These are phyloP conservation scores for Suillus sp. DNA, from an alignment of 768 basidiomycete genomes.

Conservation along the genomic window DNA sequence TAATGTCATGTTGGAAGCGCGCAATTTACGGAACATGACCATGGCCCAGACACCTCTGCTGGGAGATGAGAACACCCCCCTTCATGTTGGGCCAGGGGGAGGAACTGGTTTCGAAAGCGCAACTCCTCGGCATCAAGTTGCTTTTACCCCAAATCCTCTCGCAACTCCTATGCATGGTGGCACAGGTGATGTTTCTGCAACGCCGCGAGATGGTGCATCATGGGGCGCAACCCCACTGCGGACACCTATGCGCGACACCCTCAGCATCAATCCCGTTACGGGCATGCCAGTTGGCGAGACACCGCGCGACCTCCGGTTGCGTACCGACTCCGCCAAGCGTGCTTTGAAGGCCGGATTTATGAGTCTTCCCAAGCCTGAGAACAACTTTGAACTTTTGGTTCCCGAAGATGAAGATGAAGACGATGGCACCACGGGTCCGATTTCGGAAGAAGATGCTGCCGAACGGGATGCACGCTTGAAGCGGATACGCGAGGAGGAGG, in stretches of 20 bases:
- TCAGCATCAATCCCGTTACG: slow-evolving; percentile 82
- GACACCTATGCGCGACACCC: slow-evolving; percentile 92
- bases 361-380: slow-evolving; percentile 88
- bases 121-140: slow-evolving; percentile 87
- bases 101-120: slow-evolving; percentile 95
- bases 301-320: slow-evolving; percentile 74
- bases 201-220: slow-evolving; percentile 48
- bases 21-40: slow-evolving; percentile 93
- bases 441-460: slow-evolving; percentile 82
- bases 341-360: slow-evolving; percentile 81
- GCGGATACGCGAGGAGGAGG: slow-evolving; percentile 72
- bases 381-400: slow-evolving; percentile 94
- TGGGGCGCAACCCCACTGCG: slow-evolving; percentile 78
- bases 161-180: slow-evolving; percentile 74
- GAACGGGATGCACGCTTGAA: slow-evolving; percentile 81
- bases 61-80: slow-evolving; percentile 96
- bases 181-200: slow-evolving; percentile 46
- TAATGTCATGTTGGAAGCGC: slow-evolving; percentile 90
- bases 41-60: slow-evolving; percentile 91
- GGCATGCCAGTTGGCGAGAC: slow-evolving; percentile 63
- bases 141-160: slow-evolving; percentile 95
- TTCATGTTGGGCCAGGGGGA: slow-evolving; percentile 71
- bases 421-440: slow-evolving; percentile 29
- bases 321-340: slow-evolving; percentile 64
- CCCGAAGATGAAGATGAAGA: slow-evolving; percentile 79